Conservation (phyloP, 164 flowering plant genomes). For the Protea cynaroides region DNA sequence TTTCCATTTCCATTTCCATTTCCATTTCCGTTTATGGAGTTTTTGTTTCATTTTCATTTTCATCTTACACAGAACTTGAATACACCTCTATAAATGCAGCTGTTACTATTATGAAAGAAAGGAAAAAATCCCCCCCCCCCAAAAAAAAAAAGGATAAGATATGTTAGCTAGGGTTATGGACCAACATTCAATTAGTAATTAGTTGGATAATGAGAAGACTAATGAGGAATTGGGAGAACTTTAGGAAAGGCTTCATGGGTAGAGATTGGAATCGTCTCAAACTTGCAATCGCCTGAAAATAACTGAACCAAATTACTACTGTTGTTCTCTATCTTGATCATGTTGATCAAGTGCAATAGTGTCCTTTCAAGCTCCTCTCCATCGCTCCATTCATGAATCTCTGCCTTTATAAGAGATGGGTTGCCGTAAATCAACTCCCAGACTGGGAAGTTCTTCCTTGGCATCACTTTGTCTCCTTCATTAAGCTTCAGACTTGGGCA, state of each 20-base stretch:
- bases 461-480: slow-evolving; percentile 52
- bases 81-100: too few species aligned
- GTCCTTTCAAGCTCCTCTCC: slow-evolving; percentile 53
- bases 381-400: slow-evolving; percentile 58
- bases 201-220: neutral
- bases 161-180: too few species aligned
- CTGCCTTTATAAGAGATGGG: slow-evolving; percentile 43
- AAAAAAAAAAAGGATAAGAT: too few species aligned
- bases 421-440: slow-evolving; percentile 58
- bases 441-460: slow-evolving; percentile 63
- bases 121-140: too few species aligned
- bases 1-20: too few species aligned
- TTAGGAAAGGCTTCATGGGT: slow-evolving; percentile 14
- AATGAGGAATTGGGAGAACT: slow-evolving; percentile 19
- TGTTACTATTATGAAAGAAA: too few species aligned
- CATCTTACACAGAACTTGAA: too few species aligned
- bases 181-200: too few species aligned
- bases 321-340: slow-evolving; percentile 5
- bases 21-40: too few species aligned
- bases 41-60: too few species aligned
- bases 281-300: slow-evolving; percentile 18
- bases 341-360: slow-evolving; percentile 26
- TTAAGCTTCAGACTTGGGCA: slow-evolving; percentile 65
- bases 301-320: neutral
- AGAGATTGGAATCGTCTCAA: slow-evolving; percentile 12